Evolutionary conservation across 2,329 filamentous ascomycete species (phyloP).

Genomic region (Eutypella sp.): DNA sequence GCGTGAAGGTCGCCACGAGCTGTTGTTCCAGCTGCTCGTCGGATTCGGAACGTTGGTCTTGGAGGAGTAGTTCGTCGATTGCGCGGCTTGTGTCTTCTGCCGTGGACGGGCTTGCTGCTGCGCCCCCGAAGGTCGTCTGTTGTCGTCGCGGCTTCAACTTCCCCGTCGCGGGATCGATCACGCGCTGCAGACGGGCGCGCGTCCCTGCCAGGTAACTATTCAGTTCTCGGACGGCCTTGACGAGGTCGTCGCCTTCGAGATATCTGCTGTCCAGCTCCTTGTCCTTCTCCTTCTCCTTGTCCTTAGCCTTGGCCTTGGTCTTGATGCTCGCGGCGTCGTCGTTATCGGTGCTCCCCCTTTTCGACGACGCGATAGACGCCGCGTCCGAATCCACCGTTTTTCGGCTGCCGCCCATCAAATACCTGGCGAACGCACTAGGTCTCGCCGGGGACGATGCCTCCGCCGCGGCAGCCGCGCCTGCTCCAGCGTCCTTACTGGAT

Average conservation of each 20-base stretch:
- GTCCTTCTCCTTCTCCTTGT: constrained; percentile 38
- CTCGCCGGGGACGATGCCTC: constrained; percentile 34
- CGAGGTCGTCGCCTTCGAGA: constrained; percentile 77
- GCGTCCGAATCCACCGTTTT: constrained; percentile 47
- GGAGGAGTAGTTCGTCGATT: constrained; percentile 29
- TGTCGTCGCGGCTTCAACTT: constrained; percentile 53
- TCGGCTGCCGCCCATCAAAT: constrained; percentile 46
- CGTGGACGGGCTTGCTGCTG: constrained; percentile 45
- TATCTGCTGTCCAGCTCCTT: constrained; percentile 43
- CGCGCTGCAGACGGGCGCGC: constrained; percentile 58
- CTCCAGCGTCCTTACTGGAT: constrained; percentile 17
- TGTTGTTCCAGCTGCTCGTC: constrained; percentile 63
- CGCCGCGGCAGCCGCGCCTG: constrained; percentile 16
- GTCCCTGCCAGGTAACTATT: constrained; percentile 86
- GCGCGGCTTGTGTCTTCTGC: constrained; percentile 36
- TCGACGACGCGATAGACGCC: constrained; percentile 56
- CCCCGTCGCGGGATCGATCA: constrained; percentile 58
- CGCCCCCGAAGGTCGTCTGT: constrained; percentile 2
- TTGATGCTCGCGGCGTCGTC: constrained; percentile 53
- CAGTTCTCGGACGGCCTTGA: constrained; percentile 73
- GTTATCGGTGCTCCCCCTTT: constrained; percentile 42
- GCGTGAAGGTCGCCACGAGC: constrained; percentile 68
- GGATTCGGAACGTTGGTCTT: constrained; percentile 40
- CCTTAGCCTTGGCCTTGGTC: constrained; percentile 33
- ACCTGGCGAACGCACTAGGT: constrained; percentile 47